These are phyloP conservation scores for Hypoxylon fragiforme DNA, from an alignment of 495 filamentous ascomycete genomes.

Conservation along the genomic window DNA sequence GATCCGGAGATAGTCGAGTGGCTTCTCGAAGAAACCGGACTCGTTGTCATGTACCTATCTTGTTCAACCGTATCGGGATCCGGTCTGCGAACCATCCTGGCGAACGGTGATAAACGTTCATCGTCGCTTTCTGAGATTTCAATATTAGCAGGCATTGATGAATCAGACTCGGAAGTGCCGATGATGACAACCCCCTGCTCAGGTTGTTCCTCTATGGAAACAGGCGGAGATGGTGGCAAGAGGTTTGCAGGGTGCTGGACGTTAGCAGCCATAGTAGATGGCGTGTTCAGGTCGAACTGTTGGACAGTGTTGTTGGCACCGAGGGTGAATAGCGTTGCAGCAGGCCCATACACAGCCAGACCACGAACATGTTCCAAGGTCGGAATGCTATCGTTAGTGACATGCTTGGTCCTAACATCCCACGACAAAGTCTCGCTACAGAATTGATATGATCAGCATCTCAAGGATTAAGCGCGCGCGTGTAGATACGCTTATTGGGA, in stretches of 20 bases:
- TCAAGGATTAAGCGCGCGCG: slow-evolving; percentile 44
- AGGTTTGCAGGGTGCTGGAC: slow-evolving; percentile 79
- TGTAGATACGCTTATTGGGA: slow-evolving; percentile 30
- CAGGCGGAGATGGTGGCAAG: slow-evolving; percentile 75
- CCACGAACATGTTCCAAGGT: slow-evolving; percentile 81
- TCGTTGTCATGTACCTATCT: slow-evolving; percentile 61
- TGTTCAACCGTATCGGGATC: slow-evolving; percentile 57
- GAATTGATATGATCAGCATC: slow-evolving; percentile 34
- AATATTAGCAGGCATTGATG: slow-evolving; percentile 55
- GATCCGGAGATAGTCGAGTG: slow-evolving; percentile 63
- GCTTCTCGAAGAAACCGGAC: slow-evolving; percentile 66
- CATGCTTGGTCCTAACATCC: slow-evolving; percentile 96
- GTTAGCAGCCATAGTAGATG: slow-evolving; percentile 72
- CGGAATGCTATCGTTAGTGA: slow-evolving; percentile 83
- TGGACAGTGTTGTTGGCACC: slow-evolving; percentile 86
- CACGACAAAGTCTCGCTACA: slow-evolving; percentile 85
- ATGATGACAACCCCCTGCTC: slow-evolving; percentile 44
- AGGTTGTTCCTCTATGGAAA: slow-evolving; percentile 68
- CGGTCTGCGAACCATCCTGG: slow-evolving; percentile 63
- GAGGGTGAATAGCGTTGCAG: slow-evolving; percentile 89
- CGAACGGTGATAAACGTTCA: slow-evolving; percentile 66
- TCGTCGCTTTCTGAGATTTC: slow-evolving; percentile 68
- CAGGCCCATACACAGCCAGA: slow-evolving; percentile 84
- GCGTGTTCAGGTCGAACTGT: slow-evolving; percentile 89
- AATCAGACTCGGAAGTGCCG: slow-evolving; percentile 48